Percentiles rank a stretch among this genome's conserved stretches.
Evolutionary conservation across 2,329 filamentous ascomycete genomes (phyloP).

Genomic region (Neospermospora avenae): DNA sequence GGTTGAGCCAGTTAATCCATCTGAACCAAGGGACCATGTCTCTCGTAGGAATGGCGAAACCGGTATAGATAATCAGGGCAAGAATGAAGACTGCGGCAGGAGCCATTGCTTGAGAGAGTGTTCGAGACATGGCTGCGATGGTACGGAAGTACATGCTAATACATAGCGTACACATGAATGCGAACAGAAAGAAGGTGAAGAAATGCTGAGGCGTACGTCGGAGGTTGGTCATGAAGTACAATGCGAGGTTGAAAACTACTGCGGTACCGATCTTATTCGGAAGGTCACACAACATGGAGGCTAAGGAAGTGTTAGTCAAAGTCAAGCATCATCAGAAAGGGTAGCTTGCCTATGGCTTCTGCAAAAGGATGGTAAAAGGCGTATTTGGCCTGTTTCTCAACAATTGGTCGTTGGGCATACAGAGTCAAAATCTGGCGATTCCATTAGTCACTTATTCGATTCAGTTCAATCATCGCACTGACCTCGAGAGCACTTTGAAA

Average conservation of each 20-base stretch:
- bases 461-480: slow-evolving; percentile 4
- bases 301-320: slow-evolving; percentile 42
- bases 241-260: slow-evolving; percentile 71
- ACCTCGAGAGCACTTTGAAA: slow-evolving; percentile 58
- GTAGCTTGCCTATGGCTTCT: slow-evolving; percentile 43
- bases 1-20: slow-evolving; percentile 68
- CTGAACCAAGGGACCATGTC: slow-evolving; percentile 55
- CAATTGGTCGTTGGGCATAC: slow-evolving; percentile 85
- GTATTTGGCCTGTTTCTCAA: slow-evolving; percentile 71
- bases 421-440: slow-evolving; percentile 72
- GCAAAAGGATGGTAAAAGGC: slow-evolving; percentile 88
- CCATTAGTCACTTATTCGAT: background rate
- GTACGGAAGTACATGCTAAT: slow-evolving; percentile 88
- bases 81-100: slow-evolving; percentile 56
- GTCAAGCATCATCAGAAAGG: background rate
- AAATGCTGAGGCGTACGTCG: slow-evolving; percentile 71
- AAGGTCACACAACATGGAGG: slow-evolving; percentile 61
- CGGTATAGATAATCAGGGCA: slow-evolving; percentile 45
- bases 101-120: slow-evolving; percentile 52
- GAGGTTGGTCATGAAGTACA: slow-evolving; percentile 88
- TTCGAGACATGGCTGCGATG: slow-evolving; percentile 73
- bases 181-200: slow-evolving; percentile 82
- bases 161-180: slow-evolving; percentile 66
- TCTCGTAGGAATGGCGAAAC: slow-evolving; percentile 51
- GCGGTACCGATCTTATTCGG: slow-evolving; percentile 77